Evolutionary conservation across 2,329 filamentous ascomycete species (phyloP).

Genomic region (Gaeumannomyces tritici): DNA sequence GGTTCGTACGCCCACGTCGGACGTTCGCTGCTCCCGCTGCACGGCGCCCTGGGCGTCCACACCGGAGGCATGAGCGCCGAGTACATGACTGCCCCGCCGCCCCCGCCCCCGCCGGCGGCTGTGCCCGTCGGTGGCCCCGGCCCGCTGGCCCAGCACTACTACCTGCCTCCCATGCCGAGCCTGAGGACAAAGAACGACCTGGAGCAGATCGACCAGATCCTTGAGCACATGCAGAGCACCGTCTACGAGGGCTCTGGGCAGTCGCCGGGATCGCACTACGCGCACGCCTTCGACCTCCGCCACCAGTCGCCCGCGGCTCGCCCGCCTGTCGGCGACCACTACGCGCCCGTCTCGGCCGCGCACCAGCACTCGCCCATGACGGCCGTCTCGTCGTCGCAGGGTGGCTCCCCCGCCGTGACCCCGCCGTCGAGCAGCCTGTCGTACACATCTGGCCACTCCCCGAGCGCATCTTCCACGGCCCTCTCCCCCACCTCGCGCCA

Average conservation of each 20-base stretch:
- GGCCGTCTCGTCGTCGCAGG: slow-evolving; percentile 38
- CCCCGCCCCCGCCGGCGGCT: slow-evolving; percentile 18
- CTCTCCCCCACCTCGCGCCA: slow-evolving; percentile 59
- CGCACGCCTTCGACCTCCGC: slow-evolving; percentile 55
- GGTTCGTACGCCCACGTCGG: slow-evolving; percentile 86
- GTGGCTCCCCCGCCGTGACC: slow-evolving; percentile 66
- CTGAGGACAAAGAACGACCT: slow-evolving; percentile 90
- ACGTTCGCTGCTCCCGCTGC: slow-evolving; percentile 74
- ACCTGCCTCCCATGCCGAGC: slow-evolving; percentile 67
- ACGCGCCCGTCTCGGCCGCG: slow-evolving; percentile 35
- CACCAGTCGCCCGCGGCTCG: slow-evolving; percentile 25
- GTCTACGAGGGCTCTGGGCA: slow-evolving; percentile 89
- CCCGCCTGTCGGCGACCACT: slow-evolving; percentile 19
- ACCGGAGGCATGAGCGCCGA: slow-evolving; percentile 42
- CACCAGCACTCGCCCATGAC: slow-evolving; percentile 53
- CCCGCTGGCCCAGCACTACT: slow-evolving; percentile 67
- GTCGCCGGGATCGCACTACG: slow-evolving; percentile 69
- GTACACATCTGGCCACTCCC: slow-evolving; percentile 70
- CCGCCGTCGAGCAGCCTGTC: slow-evolving; percentile 68
- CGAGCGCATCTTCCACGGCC: slow-evolving; percentile 59
- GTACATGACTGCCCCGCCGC: slow-evolving; percentile 34
- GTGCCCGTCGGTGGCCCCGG: slow-evolving; percentile 43
- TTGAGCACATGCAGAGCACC: slow-evolving; percentile 92
- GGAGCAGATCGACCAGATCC: slow-evolving; percentile 84
- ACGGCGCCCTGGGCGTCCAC: slow-evolving; percentile 58